A percentile compares a stretch with the other conserved stretches of the same genome.
These are phyloP conservation scores for Ophiostoma ulmi DNA, from an alignment of 2,329 filamentous ascomycete species.

Conservation along the genomic window DNA sequence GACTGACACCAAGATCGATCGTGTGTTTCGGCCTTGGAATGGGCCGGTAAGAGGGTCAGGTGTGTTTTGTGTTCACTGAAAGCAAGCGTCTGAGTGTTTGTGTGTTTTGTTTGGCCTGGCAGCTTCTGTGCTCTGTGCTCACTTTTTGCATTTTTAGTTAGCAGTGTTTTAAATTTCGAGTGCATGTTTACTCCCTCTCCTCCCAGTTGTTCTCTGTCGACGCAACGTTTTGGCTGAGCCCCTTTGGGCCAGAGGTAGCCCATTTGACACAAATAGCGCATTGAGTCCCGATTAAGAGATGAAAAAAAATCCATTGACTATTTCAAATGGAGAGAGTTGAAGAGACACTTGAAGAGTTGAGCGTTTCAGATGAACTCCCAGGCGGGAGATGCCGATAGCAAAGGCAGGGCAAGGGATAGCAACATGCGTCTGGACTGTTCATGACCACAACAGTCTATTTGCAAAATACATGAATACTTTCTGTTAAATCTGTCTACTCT, in stretches of 20 bases:
- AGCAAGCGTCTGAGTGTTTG: background rate
- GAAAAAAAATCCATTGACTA: background rate
- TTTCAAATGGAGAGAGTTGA: background rate
- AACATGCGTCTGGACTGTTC: background rate
- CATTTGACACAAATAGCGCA: constrained; percentile 25
- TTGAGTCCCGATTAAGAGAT: constrained; percentile 19
- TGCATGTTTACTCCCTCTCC: background rate
- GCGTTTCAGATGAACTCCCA: constrained; percentile 6
- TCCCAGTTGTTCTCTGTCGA: background rate
- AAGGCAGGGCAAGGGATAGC: background rate
- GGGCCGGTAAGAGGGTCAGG: constrained; percentile 20
- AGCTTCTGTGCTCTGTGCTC: background rate
- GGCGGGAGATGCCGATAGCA: background rate
- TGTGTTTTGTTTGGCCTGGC: constrained; percentile 17
- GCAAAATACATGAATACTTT: no score
- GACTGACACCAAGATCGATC: constrained; percentile 23
- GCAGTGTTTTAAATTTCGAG: background rate
- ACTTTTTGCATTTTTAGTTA: background rate
- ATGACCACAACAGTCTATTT: no score
- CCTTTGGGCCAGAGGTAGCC: constrained; percentile 13
- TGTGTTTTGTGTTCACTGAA: constrained; percentile 5
- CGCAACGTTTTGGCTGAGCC: constrained; percentile 7
- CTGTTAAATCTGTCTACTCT: background rate
- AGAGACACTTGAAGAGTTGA: background rate
- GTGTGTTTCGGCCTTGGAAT: constrained; percentile 25